Evolutionary conservation across 345 rosid species (phyloP), one percentile per base, ranked within the genome.

Genomic region (Jatropha curcas): DNA sequence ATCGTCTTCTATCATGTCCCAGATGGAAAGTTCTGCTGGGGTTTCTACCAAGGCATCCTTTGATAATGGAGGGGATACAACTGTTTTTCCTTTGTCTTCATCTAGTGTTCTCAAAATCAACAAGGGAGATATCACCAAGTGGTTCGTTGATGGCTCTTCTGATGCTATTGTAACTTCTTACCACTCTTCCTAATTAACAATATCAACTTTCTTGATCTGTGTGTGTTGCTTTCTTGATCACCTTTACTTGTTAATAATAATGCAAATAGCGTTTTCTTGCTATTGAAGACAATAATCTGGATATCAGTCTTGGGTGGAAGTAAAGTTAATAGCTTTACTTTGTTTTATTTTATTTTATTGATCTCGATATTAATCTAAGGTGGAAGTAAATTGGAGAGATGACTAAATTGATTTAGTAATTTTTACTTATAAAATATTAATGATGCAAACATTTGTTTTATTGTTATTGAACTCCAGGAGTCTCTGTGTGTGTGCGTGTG

Each of bases 111-210:
- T 94, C 62, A 82, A 85, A 65, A 88, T 94, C 78, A 78, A 77
- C 51, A 86, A 89, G 63, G 98, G 98, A 0, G 97, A 94, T 57
- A 89, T 94, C 85, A 90, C 98, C 55, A 57, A 76, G 65, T 92
- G 98, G 98, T 94, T 77, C 68, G 75, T 85, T 14, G 93, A 90
- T 77, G 82, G 86, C 68, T 84, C 94, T 24, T 84, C 90, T 70
- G 98, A 94, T 79, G 97, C 95, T 62, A 90, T 94, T 69, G 97
- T 92, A 50, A 78, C 81, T 74, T 28, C 22, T 39, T 33, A 20
- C 20, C 63, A 14, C 53, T 48, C n/a, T 16, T 50, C 66, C 35
- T 70, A 30, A 19, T 43, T 71, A 8, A n/a, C 7, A 68, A 13
- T 53, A 4, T 28, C 35, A 30, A 27, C 1, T 28, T 58, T 28